Evolutionary conservation across 805 yeast genomes (phyloP).

Genomic region (Zygoascus biomembranicola): DNA sequence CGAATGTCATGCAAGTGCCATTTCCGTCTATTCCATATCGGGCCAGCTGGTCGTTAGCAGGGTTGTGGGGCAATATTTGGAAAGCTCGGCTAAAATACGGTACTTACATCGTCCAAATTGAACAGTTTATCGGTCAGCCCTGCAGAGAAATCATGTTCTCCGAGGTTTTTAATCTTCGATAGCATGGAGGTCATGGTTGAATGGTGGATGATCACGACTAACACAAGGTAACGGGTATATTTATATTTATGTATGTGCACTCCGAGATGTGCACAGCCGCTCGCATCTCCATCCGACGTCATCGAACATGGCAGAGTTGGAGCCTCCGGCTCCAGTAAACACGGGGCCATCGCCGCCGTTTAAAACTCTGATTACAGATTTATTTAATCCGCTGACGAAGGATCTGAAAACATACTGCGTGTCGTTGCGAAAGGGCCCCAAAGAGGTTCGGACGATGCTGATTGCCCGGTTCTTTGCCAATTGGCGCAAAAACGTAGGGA

Average conservation of each 20-base stretch:
- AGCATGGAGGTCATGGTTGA: slow-evolving; percentile 16
- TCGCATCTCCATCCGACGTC: no score
- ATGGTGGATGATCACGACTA: background rate
- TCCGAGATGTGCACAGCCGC: background rate
- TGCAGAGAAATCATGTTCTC: slow-evolving; percentile 25
- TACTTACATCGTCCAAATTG: slow-evolving; percentile 25
- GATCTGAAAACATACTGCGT: slow-evolving; percentile 22
- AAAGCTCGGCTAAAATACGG: background rate
- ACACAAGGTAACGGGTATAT: background rate
- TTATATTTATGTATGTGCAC: background rate
- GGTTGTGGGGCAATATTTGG: background rate
- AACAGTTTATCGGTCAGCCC: slow-evolving; percentile 25
- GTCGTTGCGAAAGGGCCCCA: slow-evolving; percentile 9
- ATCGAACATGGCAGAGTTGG: background rate
- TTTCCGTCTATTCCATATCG: slow-evolving; percentile 58
- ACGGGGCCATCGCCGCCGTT: slow-evolving; percentile 36
- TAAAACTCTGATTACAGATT: slow-evolving; percentile 32
- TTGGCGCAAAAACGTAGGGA: slow-evolving; percentile 51
- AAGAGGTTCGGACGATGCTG: slow-evolving; percentile 22
- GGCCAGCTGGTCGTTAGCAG: slow-evolving; percentile 19
- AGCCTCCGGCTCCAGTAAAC: slow-evolving; percentile 28
- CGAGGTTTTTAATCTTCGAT: slow-evolving; percentile 16
- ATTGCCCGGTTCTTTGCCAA: slow-evolving; percentile 36
- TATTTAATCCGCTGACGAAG: slow-evolving; percentile 35
- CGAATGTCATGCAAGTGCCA: slow-evolving; percentile 63